These are phyloP conservation scores for Rhodofomes roseus DNA, from an alignment of 1,284 basidiomycete species.

Conservation along the genomic window DNA sequence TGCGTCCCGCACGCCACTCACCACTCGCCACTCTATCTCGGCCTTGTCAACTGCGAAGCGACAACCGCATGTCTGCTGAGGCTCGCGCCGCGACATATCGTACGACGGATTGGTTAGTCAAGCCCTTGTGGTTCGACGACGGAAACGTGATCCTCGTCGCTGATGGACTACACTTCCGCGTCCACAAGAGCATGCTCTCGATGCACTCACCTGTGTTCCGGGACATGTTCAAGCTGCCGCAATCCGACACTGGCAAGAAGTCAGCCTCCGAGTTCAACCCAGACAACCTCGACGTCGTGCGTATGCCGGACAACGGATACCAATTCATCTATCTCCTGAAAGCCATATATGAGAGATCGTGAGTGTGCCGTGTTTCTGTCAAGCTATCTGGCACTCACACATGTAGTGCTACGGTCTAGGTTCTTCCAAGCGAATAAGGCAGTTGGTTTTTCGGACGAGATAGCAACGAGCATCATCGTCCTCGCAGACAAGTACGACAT, in stretches of 20 bases:
- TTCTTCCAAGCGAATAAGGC: neutral
- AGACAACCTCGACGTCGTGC: neutral
- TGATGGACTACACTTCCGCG: conserved; percentile 51
- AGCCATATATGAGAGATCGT: neutral
- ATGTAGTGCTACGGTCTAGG: neutral
- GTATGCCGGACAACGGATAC: neutral
- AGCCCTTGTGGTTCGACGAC: conserved; percentile 48
- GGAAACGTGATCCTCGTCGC: conserved; percentile 60
- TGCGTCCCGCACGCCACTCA: no score
- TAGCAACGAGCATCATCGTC: neutral
- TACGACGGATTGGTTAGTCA: no score
- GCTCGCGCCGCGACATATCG: no score
- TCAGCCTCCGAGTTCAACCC: no score
- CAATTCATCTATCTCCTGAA: neutral
- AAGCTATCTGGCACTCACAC: neutral
- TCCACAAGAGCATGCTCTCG: conserved; percentile 58
- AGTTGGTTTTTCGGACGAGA: neutral
- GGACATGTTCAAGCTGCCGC: conserved; percentile 53
- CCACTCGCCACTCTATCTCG: no score
- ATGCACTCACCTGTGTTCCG: conserved; percentile 63
- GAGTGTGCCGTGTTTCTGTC: neutral
- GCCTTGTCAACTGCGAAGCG: no score
- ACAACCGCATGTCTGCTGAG: no score
- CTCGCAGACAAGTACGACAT: neutral
- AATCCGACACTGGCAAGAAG: neutral